Evolutionary conservation across 2,329 filamentous ascomycete genomes (phyloP), one percentile per base, ranked within the genome.

Genomic region (Epichloe elymi): DNA sequence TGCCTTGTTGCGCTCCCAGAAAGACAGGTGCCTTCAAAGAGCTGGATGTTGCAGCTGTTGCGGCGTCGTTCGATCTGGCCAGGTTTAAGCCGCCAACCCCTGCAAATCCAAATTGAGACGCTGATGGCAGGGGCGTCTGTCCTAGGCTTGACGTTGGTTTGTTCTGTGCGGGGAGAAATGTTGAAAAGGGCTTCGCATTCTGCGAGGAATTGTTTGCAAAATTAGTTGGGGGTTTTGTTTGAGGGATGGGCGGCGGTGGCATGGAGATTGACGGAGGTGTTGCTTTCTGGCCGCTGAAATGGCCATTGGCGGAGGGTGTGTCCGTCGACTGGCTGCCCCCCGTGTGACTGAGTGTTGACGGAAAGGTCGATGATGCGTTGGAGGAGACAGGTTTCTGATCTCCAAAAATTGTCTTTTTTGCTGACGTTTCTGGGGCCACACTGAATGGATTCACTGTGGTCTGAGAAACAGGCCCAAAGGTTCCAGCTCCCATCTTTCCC

Each of bases 361-460:
- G 17, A 10, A 41, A 49, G 7, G 33, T 15, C 15, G 11, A 3
- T 15, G 20, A 20, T n/a, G 39, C 33, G 14, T 23, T 41, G 17
- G 46, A 12, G 5, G 38, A 40, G 20, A 50, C 37, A 19, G 53
- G 19, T 17, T 52, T 48, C 41, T 41, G 39, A 33, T 51, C 46
- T 41, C 47, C 33, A 50, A 58, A 39, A 20, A 46, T 17, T 20
- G 43, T 50, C 40, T 57, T 60, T 60, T 58, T 61, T 50, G 38
- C 20, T 37, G 51, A 49, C 26, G 57, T 48, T 14, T 53, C 39
- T 17, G 54, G 39, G 1, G 38, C 41, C 30, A 55, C 46, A n/a
- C 58, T 43, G 17, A 65, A 64, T 12, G 60, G 56, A 38, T 54
- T 61, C 41, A 54, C 7, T 30, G 38, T 8, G 3, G 37, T 19